Conservation (phyloP, 352 stramenopile genomes). For the Globisporangium paroecandrum region DNA sequence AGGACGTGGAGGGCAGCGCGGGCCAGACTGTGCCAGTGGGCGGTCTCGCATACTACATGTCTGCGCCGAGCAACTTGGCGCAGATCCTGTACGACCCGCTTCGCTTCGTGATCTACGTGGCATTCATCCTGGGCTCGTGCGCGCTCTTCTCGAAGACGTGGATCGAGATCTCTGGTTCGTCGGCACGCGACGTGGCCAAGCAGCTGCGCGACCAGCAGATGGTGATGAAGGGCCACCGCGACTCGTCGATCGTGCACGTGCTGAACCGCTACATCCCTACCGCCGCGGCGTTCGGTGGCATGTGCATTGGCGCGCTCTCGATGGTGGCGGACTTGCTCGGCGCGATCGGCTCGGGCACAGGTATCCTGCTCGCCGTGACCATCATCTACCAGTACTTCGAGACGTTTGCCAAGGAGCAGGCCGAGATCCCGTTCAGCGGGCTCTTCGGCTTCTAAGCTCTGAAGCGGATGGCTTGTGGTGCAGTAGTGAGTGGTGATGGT, state of each 20-base stretch:
- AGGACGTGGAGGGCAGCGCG: constrained; percentile 93
- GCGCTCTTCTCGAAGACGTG: constrained; percentile 99
- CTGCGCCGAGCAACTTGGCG: constrained; percentile 91
- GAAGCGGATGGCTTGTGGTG: constrained; percentile 9
- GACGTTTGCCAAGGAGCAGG: constrained; percentile 94
- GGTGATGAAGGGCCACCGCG: constrained; percentile 99
- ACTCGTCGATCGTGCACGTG: constrained; percentile 96
- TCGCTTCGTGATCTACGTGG: constrained; percentile 98
- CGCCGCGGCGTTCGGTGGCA: constrained; percentile 97
- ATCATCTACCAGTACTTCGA: constrained; percentile 99
- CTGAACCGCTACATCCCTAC: constrained; percentile 99
- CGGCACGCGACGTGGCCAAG: constrained; percentile 97
- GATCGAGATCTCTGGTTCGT: constrained; percentile 99
- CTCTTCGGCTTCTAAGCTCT: constrained; percentile 81
- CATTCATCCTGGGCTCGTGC: constrained; percentile 98
- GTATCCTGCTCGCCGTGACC: constrained; percentile 98
- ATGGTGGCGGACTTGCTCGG: constrained; percentile 98
- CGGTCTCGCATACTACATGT: constrained; percentile 98
- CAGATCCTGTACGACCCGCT: constrained; percentile 99
- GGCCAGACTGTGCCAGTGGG: constrained; percentile 96
- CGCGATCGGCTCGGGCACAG: constrained; percentile 98
- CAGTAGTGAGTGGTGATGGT: background rate
- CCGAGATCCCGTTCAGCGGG: constrained; percentile 72
- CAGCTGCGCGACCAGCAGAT: constrained; percentile 99
- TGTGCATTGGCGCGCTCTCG: constrained; percentile 99